Percentiles rank a stretch among this genome's conserved stretches.
Evolutionary conservation across 2,329 filamentous ascomycete species (phyloP).

Genomic region (Coniochaeta prunicola): DNA sequence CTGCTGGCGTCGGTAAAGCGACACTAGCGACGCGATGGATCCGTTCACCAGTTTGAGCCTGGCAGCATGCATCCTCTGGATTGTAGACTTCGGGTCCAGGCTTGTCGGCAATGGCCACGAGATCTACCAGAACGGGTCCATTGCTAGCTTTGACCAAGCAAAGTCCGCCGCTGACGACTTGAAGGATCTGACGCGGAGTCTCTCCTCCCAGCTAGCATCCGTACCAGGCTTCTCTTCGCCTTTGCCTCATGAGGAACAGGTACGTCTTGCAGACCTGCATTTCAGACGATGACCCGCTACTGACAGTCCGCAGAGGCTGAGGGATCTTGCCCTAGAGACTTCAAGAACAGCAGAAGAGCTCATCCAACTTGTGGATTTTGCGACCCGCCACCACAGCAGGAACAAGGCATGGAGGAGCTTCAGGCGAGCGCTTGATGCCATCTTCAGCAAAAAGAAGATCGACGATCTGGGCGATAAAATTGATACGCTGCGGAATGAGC

Average conservation of each 20-base stretch:
- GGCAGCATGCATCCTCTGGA: constrained; percentile 27
- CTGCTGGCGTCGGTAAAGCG: too few species aligned
- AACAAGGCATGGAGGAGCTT: neutral
- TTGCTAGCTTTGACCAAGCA: neutral
- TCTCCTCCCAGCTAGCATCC: neutral
- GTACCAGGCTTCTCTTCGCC: neutral
- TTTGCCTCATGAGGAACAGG: neutral
- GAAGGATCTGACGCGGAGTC: neutral
- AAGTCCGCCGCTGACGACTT: neutral
- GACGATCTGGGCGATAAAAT: neutral
- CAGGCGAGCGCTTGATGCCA: neutral
- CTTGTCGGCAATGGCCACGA: neutral
- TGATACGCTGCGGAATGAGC: neutral
- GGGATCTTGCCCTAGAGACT: neutral
- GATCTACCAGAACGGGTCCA: neutral
- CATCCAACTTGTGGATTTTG: neutral
- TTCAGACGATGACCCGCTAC: too few species aligned
- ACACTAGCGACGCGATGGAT: neutral
- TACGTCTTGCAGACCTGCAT: too few species aligned
- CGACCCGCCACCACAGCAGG: neutral
- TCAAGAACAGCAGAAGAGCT: neutral
- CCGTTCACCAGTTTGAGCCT: neutral
- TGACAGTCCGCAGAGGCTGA: neutral
- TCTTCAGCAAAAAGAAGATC: neutral
- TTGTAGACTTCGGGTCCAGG: constrained; percentile 10